Evolutionary conservation across 768 basidiomycete genomes (phyloP), one percentile per base, ranked within the genome.

Genomic region (Termitomyces sp.): DNA sequence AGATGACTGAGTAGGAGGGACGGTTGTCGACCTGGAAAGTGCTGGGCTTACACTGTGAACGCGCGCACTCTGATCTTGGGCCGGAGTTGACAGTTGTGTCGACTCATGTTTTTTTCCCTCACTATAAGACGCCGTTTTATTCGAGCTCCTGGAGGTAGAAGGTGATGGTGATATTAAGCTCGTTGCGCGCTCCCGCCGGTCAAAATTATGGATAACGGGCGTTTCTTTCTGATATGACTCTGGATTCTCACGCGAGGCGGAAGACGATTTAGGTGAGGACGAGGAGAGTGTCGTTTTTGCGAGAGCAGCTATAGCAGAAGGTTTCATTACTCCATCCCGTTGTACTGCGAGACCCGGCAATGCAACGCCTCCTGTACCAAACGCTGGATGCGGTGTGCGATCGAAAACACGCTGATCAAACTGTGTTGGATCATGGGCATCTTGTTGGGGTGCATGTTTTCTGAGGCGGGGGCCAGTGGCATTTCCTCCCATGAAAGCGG

Each of bases 401-500:
- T 72, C 68, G n/a, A 72, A 73, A 14, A 70, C 75, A 13, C 82
- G 82, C 65, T 87, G 86, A 55, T 85, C 83, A 62, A 88, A 88
- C 61, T 83, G 82, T 0, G 80, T 82, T 1, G 83, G 84, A 64
- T 86, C 81, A 64, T 82, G 75, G 10, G 78, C 78, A 71, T 92
- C 83, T 63, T 76, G 76, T 67, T 92, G 91, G 4, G 90, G 85
- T 18, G 85, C 83, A 64, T 85, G 89, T 57, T 77, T 82, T 61
- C 81, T 91, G 44, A 93, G 77, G 38, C 86, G 78, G 4, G 90
- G 90, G 24, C 89, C 91, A 44, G 83, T 80, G 14, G 86, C 90
- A 28, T 77, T 81, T 7, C 91, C 90, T 38, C 91, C 91, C 63
- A 92, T 92, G 68, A 92, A 90, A 2, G 86, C 80, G 0, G 91